Base-by-base conservation (phyloP, 306 rosid species). In the Pterocarpus macrocarpus region DNA sequence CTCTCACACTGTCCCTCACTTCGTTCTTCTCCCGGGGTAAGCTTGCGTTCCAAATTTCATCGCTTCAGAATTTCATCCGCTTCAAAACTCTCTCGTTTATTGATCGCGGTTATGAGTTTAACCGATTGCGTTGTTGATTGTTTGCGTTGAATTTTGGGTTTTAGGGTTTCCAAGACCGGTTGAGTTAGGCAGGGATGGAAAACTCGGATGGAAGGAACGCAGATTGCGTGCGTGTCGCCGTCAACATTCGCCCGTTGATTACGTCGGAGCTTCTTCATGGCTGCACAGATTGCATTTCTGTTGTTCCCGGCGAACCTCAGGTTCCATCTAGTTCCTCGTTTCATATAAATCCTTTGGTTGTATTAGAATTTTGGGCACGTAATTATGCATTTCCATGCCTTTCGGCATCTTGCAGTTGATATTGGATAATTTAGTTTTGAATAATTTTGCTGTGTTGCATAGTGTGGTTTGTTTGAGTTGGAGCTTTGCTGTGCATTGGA, bases 161-260 rank as follows among this genome's bases (percentile, higher is more conserved):
- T 14, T 74, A 83, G 82, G 89, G 76, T 59, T 86, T 81, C 56
- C 50, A 41, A 38, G 33, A 33, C 58, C 17, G 65, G 13, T 78
- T 49, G 53, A 49, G 16, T 38, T 77, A 34, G 36, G 52, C 10
- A 56, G 69, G 73, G 58, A 93, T 91, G 98, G 97, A 93, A 53
- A 87, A 67, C 41, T 81, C 65, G 12, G 97, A 92, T n/a, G 80
- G 69, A 28, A 90, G 73, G 77, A 66, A 43, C 17, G 65, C 43
- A 10, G 97, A 93, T 82, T 89, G 97, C 73, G 98, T 96, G 10
- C 91, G 97, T n/a, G 99, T 96, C 1, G 98, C 99, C 0, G 97
- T 96, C 17, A 92, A 96, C 39, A 78, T 96, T 1, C 88, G 99
- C 32, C 99, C 99, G 5, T 62, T 96, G 85, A 92, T 96, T 67